Percentiles rank a stretch among this genome's conserved stretches.
Conservation (phyloP, 768 basidiomycete genomes). For the Infundibulicybe gibba region DNA sequence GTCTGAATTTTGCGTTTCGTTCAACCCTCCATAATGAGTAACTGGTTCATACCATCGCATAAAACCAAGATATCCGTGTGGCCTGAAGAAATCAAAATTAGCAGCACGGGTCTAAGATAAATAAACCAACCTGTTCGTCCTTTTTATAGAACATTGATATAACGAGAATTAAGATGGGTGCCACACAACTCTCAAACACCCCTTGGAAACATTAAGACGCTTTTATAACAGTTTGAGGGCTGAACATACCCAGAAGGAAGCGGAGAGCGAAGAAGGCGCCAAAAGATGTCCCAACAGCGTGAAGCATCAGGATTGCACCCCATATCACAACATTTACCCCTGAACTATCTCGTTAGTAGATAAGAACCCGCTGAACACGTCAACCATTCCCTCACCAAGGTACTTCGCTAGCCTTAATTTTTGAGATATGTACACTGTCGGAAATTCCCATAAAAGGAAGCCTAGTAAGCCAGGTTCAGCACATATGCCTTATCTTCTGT, state of each 20-base stretch:
- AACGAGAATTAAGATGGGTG: constrained; percentile 58
- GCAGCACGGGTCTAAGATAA: no score
- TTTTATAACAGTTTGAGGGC: background rate
- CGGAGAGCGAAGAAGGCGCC: constrained; percentile 60
- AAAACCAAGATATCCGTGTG: constrained; percentile 62
- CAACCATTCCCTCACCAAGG: constrained; percentile 35
- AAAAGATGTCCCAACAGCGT: constrained; percentile 52
- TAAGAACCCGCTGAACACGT: background rate
- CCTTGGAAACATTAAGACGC: constrained; percentile 26
- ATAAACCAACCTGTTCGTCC: constrained; percentile 45
- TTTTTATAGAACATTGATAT: constrained; percentile 71
- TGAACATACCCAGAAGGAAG: constrained; percentile 51
- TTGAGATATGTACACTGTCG: constrained; percentile 63
- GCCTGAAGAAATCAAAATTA: constrained; percentile 26
- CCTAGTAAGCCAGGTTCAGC: constrained; percentile 25
- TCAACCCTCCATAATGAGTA: background rate
- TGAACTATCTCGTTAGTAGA: constrained; percentile 7
- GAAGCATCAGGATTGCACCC: constrained; percentile 58
- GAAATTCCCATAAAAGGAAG: constrained; percentile 60
- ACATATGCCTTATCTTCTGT: background rate
- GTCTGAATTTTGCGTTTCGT: constrained; percentile 31
- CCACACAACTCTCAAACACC: constrained; percentile 66
- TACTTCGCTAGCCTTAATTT: constrained; percentile 58
- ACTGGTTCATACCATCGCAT: constrained; percentile 48
- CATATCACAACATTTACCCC: constrained; percentile 58